A percentile compares a stretch with the other conserved stretches of the same genome.
phyloP scores from a whole-genome alignment of 2,329 filamentous ascomycete species.

The Cladophialophora bantiana region DNA sequence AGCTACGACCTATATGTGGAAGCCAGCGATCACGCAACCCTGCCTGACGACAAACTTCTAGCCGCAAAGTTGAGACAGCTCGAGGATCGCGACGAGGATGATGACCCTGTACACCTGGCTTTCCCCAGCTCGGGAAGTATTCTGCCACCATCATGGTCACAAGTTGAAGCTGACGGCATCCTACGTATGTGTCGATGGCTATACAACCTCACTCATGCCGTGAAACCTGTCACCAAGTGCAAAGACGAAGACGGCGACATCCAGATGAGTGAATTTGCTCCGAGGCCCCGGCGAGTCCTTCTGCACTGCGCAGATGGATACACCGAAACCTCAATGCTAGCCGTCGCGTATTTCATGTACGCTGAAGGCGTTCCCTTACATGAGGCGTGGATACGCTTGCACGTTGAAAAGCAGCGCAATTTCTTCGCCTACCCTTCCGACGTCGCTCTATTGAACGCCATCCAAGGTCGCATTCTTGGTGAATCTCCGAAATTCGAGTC shows the following conservation, averaged over 20 bases:
- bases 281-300: conserved; percentile 71
- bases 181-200: conserved; percentile 91
- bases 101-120: conserved; percentile 67
- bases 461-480: conserved; percentile 76
- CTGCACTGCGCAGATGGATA: conserved; percentile 97
- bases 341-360: conserved; percentile 91
- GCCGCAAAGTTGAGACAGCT: conserved; percentile 66
- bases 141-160: conserved; percentile 81
- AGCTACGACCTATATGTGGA: conserved; percentile 84
- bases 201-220: conserved; percentile 77
- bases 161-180: conserved; percentile 81
- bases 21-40: conserved; percentile 80
- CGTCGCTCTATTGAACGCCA: conserved; percentile 77
- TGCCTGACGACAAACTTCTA: conserved; percentile 73
- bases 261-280: conserved; percentile 54
- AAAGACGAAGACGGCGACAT: conserved; percentile 64
- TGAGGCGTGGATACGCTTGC: conserved; percentile 85
- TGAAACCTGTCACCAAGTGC: conserved; percentile 41
- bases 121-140: conserved; percentile 97
- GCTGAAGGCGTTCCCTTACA: conserved; percentile 81
- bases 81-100: conserved; percentile 44
- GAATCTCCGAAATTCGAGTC: conserved; percentile 65
- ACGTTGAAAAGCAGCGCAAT: conserved; percentile 81
- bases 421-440: conserved; percentile 97
- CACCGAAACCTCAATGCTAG: conserved; percentile 89